Conservation (phyloP, 129 eudicot genomes). For the Flaveria sonorensis region DNA sequence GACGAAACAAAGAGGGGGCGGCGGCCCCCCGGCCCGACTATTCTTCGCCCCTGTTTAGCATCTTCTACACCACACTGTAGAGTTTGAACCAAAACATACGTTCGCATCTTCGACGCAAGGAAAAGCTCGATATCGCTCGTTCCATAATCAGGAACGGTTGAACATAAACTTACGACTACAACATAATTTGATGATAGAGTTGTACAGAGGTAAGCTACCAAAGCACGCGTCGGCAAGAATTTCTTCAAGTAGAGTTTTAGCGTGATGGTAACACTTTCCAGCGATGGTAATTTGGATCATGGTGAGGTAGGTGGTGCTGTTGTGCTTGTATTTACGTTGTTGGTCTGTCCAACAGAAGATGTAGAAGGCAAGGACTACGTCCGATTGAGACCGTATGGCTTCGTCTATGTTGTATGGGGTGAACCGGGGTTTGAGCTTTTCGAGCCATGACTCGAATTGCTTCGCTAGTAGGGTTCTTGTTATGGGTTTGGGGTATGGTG, state of each 20-base stretch:
- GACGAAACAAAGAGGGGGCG: too few relatives aligned
- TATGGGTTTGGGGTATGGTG: too few relatives aligned
- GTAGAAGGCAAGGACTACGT: slow-evolving; percentile 80
- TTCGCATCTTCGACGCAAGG: too few relatives aligned
- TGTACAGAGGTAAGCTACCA: slow-evolving; percentile 49
- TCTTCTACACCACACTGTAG: too few relatives aligned
- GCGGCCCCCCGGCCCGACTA: too few relatives aligned
- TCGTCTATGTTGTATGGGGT: slow-evolving; percentile 54
- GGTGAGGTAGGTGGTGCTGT: slow-evolving; percentile 60
- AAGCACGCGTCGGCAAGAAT: slow-evolving; percentile 74
- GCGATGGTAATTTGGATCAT: slow-evolving; percentile 53
- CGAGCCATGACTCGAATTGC: too few relatives aligned
- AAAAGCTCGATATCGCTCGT: too few relatives aligned
- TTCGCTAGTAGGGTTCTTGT: too few relatives aligned
- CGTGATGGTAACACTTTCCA: slow-evolving; percentile 50
- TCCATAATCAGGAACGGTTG: slow-evolving; percentile 31
- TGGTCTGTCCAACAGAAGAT: slow-evolving; percentile 92
- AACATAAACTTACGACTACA: slow-evolving; percentile 58
- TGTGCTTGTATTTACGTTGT: slow-evolving; percentile 75
- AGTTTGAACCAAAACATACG: too few relatives aligned
- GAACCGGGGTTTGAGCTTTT: slow-evolving; percentile 66
- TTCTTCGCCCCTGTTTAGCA: too few relatives aligned
- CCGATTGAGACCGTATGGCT: slow-evolving; percentile 68
- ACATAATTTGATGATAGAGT: slow-evolving; percentile 68
- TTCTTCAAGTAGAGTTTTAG: slow-evolving; percentile 72